Conservation (phyloP, 1,284 basidiomycete genomes). For the Ganoderma sinense region DNA sequence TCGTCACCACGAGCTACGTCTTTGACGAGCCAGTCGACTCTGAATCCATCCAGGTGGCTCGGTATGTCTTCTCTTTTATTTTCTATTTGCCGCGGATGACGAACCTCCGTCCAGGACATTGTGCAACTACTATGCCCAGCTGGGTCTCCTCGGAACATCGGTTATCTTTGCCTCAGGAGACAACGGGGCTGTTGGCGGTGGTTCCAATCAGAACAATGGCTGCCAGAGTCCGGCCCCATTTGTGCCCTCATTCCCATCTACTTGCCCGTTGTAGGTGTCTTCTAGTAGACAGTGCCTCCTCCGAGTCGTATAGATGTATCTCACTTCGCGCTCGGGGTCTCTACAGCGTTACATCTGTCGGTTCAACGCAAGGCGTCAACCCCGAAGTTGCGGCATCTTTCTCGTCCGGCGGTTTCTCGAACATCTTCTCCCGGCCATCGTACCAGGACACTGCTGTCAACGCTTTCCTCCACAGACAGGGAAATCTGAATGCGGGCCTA, state of each 20-base stretch:
- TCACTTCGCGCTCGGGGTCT: slow-evolving; percentile 1
- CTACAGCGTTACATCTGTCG: slow-evolving; percentile 69
- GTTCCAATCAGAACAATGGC: slow-evolving; percentile 54
- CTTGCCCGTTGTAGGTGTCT: slow-evolving; percentile 49
- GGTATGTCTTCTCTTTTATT: slow-evolving; percentile 45
- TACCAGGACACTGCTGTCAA: slow-evolving; percentile 22
- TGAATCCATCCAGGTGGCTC: slow-evolving; percentile 50
- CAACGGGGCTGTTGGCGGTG: slow-evolving; percentile 58
- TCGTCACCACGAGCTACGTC: slow-evolving; percentile 53
- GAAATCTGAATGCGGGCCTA: slow-evolving; percentile 46
- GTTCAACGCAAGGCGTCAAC: slow-evolving; percentile 51
- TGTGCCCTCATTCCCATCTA: slow-evolving; percentile 73
- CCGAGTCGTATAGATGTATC: background rate
- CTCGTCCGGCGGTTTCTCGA: slow-evolving; percentile 48
- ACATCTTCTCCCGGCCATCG: slow-evolving; percentile 22
- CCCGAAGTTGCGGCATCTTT: slow-evolving; percentile 56
- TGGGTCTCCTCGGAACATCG: slow-evolving; percentile 64
- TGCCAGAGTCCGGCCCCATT: slow-evolving; percentile 48
- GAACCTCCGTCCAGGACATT: slow-evolving; percentile 19
- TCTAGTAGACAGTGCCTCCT: background rate
- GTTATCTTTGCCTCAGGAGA: slow-evolving; percentile 74
- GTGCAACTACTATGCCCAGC: slow-evolving; percentile 41
- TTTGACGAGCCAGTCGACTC: slow-evolving; percentile 51
- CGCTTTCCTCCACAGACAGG: slow-evolving; percentile 6
- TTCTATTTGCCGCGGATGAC: background rate